Evolutionary conservation across 1,284 basidiomycete genomes (phyloP).

Genomic region (Malassezia vespertilionis): DNA sequence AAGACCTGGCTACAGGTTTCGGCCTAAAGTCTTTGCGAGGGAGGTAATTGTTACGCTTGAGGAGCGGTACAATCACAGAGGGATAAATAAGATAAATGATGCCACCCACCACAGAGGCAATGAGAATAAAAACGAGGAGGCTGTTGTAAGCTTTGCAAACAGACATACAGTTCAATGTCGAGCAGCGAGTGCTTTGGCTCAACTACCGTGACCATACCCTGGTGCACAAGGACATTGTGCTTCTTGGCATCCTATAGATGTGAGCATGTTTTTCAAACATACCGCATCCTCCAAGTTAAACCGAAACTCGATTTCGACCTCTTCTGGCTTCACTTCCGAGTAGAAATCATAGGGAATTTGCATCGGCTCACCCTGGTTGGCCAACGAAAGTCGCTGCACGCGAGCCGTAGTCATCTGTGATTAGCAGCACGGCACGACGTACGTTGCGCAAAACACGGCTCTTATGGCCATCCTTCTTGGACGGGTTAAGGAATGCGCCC

Average conservation of each 20-base stretch:
- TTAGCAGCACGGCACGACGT: constrained; percentile 1
- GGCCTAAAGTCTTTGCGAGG: too few relatives aligned
- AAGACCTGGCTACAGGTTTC: too few relatives aligned
- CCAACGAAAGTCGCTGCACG: constrained; percentile 34
- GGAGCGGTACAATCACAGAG: too few relatives aligned
- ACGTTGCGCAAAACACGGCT: constrained; percentile 41
- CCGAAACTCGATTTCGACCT: constrained; percentile 37
- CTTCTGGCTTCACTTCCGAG: constrained; percentile 44
- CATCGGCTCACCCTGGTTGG: constrained; percentile 26
- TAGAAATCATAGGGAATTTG: constrained; percentile 43
- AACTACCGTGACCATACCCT: constrained; percentile 36
- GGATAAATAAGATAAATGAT: constrained; percentile 23
- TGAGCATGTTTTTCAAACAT: too few relatives aligned
- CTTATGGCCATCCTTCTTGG: constrained; percentile 32
- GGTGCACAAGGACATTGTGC: constrained; percentile 37
- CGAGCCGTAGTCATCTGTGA: constrained; percentile 35
- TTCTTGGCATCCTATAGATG: too few relatives aligned
- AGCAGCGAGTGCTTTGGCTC: constrained; percentile 42
- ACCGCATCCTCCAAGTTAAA: constrained; percentile 35
- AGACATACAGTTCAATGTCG: constrained; percentile 29
- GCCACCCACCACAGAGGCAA: constrained; percentile 19
- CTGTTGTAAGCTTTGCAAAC: neutral
- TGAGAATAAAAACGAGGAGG: constrained; percentile 33
- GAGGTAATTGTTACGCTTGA: too few relatives aligned
- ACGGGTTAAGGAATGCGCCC: constrained; percentile 42